A percentile compares a stretch with the other conserved stretches of the same genome.
These are phyloP conservation scores for Millerozyma miso DNA, from an alignment of 805 yeast genomes.

Conservation along the genomic window DNA sequence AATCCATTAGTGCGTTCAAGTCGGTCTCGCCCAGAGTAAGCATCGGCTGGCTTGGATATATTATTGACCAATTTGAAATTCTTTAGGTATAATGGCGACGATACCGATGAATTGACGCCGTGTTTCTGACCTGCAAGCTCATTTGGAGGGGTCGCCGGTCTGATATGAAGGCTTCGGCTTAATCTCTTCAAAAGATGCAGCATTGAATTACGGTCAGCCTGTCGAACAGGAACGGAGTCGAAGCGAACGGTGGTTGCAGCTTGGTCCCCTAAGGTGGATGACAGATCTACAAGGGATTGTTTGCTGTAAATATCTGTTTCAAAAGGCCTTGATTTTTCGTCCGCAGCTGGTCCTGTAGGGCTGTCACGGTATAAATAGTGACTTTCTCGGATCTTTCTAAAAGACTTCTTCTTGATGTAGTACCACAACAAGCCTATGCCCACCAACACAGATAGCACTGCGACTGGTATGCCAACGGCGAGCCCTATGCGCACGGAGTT, in stretches of 20 bases:
- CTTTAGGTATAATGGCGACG: conserved; percentile 30
- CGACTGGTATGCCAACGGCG: conserved; percentile 32
- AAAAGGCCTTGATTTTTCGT: neutral
- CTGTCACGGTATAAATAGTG: conserved; percentile 8
- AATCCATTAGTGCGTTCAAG: conserved; percentile 3
- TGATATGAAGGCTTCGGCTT: conserved; percentile 20
- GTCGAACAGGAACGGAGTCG: conserved; percentile 3
- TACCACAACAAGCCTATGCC: conserved; percentile 18
- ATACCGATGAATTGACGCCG: conserved; percentile 1
- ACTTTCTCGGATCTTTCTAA: conserved; percentile 8
- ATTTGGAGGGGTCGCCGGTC: conserved; percentile 1
- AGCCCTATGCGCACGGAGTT: conserved; percentile 20
- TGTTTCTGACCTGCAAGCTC: neutral
- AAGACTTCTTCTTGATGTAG: conserved; percentile 13
- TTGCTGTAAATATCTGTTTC: conserved; percentile 1
- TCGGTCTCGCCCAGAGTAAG: neutral
- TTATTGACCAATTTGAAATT: conserved; percentile 27
- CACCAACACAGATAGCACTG: conserved; percentile 20
- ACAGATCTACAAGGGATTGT: conserved; percentile 1
- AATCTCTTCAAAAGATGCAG: conserved; percentile 16
- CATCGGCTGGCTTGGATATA: neutral
- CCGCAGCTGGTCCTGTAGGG: conserved; percentile 2
- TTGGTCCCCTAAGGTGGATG: neutral
- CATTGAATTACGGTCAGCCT: conserved; percentile 12
- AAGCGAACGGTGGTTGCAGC: neutral